Percentiles rank a stretch among this genome's conserved stretches.
Evolutionary conservation across 345 rosid species (phyloP).

Genomic region (Crucihimalaya himalaica): DNA sequence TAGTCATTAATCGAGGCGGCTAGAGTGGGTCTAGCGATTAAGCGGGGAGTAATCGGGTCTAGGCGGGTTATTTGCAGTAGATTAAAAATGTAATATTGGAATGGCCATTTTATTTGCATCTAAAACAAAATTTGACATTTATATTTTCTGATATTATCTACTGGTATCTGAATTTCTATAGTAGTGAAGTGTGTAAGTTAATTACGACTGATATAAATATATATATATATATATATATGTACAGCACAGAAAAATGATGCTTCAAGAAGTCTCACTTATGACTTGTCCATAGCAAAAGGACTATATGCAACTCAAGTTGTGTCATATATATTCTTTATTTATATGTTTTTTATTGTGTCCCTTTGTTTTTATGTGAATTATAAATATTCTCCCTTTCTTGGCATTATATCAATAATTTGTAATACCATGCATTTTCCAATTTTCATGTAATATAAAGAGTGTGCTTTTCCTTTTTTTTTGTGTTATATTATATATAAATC

Average conservation of each 20-base stretch:
- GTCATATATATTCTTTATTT: conserved; percentile 4
- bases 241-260: conserved; percentile 27
- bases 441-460: conserved; percentile 8
- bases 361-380: conserved; percentile 36
- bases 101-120: background rate
- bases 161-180: background rate
- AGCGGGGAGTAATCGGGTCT: too few relatives aligned
- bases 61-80: too few relatives aligned
- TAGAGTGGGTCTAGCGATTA: too few relatives aligned
- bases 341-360: conserved; percentile 24
- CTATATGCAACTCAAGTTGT: conserved; percentile 20
- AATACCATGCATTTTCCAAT: background rate
- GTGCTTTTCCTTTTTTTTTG: background rate
- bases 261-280: conserved; percentile 27
- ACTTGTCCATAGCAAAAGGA: conserved; percentile 20
- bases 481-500: background rate
- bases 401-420: conserved; percentile 10
- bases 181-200: background rate
- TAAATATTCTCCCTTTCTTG: conserved; percentile 38
- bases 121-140: background rate
- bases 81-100: background rate
- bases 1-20: too few relatives aligned
- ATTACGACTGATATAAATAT: background rate
- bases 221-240: background rate
- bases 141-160: background rate